Base-by-base conservation (phyloP, 2,329 filamentous ascomycete genomes). In the Pyricularia pennisetigena region DNA sequence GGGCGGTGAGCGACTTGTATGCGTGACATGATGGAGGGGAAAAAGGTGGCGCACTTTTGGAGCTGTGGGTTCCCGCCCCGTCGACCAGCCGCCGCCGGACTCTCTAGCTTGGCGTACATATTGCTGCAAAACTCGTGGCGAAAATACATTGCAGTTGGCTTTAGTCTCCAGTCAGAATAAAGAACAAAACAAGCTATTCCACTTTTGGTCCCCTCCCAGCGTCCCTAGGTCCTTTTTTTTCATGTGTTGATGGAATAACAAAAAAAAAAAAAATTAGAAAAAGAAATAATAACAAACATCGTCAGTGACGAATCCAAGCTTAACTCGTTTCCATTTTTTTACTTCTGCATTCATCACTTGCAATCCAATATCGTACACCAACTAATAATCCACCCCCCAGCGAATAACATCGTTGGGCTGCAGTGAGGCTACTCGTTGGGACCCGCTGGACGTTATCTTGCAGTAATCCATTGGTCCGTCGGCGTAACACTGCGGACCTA, bases 1-100 rank as follows among this genome's bases (percentile, higher is more conserved):
- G 57, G 57, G 57, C 57, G 57, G 57, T 61, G 57, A 61, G 57
- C 57, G 57, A 61, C 57, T 61, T 61, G 57, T 61, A 61, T 61
- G 57, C 57, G 57, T 61, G 57, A 61, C 57, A 61, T 61, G 57
- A 61, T 26, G 57, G 24, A 61, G 57, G 57, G 54, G 32, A 23
- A 14, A 61, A 26, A 61, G 57, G 57, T 61, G 57, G 57, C 57
- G 57, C 57, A 24, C 57, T 26, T 61, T 61, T 66, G 49, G 30
- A 49, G 24, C 32, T 49, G 24, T 49, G 49, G n/a, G 23, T 41
- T 49, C 41, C 12, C 23, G 23, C 12, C 64, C 32, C 30, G 30
- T 49, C 32, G 32, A 66, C 64, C 32, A 49, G 24, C 24, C 24
- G n/a, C 24, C 24, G n/a, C n/a, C 57, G 24, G 57, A 26, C 24